Conservation (phyloP, 192 early-diverging fungal genomes). For the Thamnidium elegans region DNA sequence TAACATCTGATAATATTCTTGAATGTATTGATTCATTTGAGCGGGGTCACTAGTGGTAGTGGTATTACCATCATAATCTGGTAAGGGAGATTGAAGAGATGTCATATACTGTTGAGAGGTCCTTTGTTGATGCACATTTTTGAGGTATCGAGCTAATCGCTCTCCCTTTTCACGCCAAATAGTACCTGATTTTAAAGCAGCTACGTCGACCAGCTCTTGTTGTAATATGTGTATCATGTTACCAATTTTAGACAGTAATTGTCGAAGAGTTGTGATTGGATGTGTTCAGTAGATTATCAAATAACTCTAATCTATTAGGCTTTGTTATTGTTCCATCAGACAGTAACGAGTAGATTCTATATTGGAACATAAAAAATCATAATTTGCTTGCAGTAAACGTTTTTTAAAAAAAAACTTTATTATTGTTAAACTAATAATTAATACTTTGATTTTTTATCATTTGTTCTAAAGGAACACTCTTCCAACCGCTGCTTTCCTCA, state of each 20-base stretch:
- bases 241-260: not conserved
- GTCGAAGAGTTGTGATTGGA: not conserved
- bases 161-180: not conserved
- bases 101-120: not conserved
- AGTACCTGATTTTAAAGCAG: not conserved
- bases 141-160: not conserved
- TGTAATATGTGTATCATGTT: not conserved
- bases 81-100: not conserved
- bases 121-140: not conserved
- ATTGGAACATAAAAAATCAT: no score
- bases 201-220: not conserved
- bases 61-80: not conserved
- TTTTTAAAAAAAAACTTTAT: no score
- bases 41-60: not conserved
- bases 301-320: constrained; percentile 54
- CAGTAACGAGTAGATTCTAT: no score
- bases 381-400: no score
- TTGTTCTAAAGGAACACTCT: no score
- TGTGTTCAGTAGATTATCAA: constrained; percentile 46
- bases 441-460: no score
- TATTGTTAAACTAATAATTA: no score
- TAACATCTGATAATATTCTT: no score
- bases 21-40: not conserved
- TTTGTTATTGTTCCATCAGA: constrained; percentile 46
- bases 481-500: no score